Base-by-base conservation (phyloP, 164 flowering plant genomes). In the Chimonanthus salicifolius region DNA sequence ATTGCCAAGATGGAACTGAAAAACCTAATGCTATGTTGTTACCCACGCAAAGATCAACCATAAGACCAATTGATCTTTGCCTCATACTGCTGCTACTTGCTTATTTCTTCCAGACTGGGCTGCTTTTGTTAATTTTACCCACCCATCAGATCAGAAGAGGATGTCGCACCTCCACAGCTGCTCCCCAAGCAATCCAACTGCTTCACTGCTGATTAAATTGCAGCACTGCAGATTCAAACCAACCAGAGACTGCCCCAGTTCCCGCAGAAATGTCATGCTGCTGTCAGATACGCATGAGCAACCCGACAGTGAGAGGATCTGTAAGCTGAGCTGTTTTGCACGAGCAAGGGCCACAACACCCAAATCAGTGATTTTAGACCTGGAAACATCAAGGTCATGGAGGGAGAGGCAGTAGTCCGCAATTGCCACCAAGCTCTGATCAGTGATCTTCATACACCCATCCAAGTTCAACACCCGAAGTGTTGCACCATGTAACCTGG, bases 161-260 rank as follows among this genome's bases (percentile, higher is more conserved):
- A 92, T 84, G 75, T 92, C 94, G 51, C 97, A 92, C 74, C 86
- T 80, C 90, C 89, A 87, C 33, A 92, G 82, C 58, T 73, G 78
- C 73, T 80, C 87, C 66, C 74, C 79, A 49, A 92, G 91, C 60
- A 74, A 33, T 73, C 80, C 91, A 5, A 86, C 80, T 20, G 81
- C 58, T 71, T 78, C 75, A 71, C 79, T 78, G 86, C 85, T 85
- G 72, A 92, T 79, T 49, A 85, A 72, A 70, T 77, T 80, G 84
- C 97, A 92, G 60, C 81, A 77, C 74, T 86, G 89, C 65, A 92
- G 86, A 71, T 90, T 92, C 87, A 92, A 80, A 0, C 97, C 95
- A 58, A 87, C 70, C 5, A 92, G 80, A n/a, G 84, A 84, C 67
- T 74, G 68, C 3, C 90, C 91, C 80, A 92, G 50, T 58, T 83